Percentiles rank a stretch among this genome's conserved stretches.
Evolutionary conservation across 2,329 filamentous ascomycete species (phyloP).

Genomic region (Pseudogymnoascus destructans): DNA sequence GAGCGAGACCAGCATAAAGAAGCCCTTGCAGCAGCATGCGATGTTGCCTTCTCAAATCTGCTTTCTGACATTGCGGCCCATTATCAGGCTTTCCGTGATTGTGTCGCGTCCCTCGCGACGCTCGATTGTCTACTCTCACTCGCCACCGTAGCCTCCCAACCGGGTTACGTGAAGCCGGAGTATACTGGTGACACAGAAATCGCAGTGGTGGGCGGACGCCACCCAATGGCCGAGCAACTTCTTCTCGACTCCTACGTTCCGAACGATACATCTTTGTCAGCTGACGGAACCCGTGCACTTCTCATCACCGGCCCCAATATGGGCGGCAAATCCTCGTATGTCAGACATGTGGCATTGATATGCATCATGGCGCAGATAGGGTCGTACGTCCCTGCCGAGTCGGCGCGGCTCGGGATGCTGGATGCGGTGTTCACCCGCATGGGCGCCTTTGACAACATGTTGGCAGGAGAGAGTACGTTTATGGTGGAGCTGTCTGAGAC

Average conservation of each 20-base stretch:
- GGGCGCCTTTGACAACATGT: conserved; percentile 89
- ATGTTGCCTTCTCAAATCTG: conserved; percentile 62
- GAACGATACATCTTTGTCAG: conserved; percentile 65
- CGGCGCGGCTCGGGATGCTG: conserved; percentile 63
- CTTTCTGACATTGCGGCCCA: conserved; percentile 63
- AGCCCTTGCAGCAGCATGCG: conserved; percentile 80
- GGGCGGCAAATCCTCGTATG: conserved; percentile 97
- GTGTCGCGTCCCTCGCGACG: conserved; percentile 70
- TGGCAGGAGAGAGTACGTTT: conserved; percentile 88
- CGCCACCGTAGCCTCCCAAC: conserved; percentile 68
- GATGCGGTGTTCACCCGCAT: conserved; percentile 93
- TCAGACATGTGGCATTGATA: conserved; percentile 82
- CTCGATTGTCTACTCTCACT: conserved; percentile 85
- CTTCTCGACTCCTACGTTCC: conserved; percentile 81
- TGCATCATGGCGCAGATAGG: conserved; percentile 90
- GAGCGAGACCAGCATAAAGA: conserved; percentile 94
- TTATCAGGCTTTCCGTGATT: conserved; percentile 83
- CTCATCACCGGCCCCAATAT: conserved; percentile 96
- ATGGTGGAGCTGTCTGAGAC: conserved; percentile 97
- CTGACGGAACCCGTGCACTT: conserved; percentile 41
- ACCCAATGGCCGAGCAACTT: conserved; percentile 91
- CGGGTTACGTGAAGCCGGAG: conserved; percentile 72
- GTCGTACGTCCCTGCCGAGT: conserved; percentile 75
- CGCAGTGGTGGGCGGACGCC: conserved; percentile 60
- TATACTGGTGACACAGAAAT: conserved; percentile 53